Evolutionary conservation across 2,329 filamentous ascomycete species (phyloP).

Genomic region (Boeremia lycopersici): DNA sequence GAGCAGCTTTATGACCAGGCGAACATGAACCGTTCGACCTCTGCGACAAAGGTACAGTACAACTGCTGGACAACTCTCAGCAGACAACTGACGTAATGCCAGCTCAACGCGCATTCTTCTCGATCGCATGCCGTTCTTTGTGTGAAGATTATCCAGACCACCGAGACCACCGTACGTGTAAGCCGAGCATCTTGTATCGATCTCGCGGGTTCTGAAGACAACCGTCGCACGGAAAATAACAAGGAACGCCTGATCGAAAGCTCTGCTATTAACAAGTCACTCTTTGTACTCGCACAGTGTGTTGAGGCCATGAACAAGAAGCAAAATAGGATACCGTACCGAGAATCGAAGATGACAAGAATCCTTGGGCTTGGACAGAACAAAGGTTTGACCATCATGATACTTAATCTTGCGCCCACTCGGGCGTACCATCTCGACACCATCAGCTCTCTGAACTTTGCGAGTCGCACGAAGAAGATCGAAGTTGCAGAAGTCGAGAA

Average conservation of each 20-base stretch:
- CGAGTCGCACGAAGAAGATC: conserved; percentile 93
- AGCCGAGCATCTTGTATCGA: conserved; percentile 94
- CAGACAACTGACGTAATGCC: conserved; percentile 1
- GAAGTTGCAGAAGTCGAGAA: conserved; percentile 96
- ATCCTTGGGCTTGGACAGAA: conserved; percentile 93
- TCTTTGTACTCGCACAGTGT: conserved; percentile 93
- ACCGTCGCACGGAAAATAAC: conserved; percentile 89
- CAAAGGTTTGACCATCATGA: conserved; percentile 95
- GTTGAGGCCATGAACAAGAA: conserved; percentile 90
- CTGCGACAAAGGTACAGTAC: conserved; percentile 72
- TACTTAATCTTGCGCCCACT: conserved; percentile 90
- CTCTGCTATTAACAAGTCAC: conserved; percentile 94
- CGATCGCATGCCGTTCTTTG: conserved; percentile 89
- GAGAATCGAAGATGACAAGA: conserved; percentile 96
- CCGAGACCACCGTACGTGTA: conserved; percentile 67
- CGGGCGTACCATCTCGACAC: conserved; percentile 93
- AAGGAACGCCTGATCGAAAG: conserved; percentile 94
- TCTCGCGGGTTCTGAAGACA: conserved; percentile 93
- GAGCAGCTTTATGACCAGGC: conserved; percentile 89
- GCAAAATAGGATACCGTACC: conserved; percentile 80
- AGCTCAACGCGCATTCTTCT: conserved; percentile 87
- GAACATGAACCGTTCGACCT: conserved; percentile 87
- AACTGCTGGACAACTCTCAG: neutral
- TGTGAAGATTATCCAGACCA: conserved; percentile 83
- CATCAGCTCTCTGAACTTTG: conserved; percentile 90